Conservation (phyloP, 2,329 filamentous ascomycete genomes). For the Byssoonygena ceratinophila region DNA sequence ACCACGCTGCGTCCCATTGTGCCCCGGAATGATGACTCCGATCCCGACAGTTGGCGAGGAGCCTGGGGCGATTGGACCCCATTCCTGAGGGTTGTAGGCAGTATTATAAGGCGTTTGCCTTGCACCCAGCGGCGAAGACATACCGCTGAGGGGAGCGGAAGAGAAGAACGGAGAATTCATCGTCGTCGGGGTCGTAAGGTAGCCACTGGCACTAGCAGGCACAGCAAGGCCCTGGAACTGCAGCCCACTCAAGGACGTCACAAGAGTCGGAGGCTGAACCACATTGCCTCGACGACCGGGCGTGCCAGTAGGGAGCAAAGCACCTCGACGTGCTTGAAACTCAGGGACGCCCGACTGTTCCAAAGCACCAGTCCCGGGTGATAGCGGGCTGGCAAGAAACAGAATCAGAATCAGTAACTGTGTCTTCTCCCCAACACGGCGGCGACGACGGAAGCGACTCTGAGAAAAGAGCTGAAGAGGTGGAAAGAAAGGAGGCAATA, state of each 20-base stretch:
- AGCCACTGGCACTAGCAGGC: conserved; percentile 18
- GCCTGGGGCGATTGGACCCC: conserved; percentile 31
- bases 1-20: not conserved
- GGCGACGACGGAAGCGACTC: not conserved
- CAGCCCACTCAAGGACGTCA: conserved; percentile 31
- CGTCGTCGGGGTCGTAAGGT: conserved; percentile 21
- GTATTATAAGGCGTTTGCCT: conserved; percentile 34
- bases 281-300: conserved; percentile 36
- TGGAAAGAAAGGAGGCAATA: conserved; percentile 7
- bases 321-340: conserved; percentile 18
- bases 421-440: not conserved
- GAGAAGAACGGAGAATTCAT: conserved; percentile 30
- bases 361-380: conserved; percentile 9
- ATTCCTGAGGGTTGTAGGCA: conserved; percentile 42
- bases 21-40: conserved; percentile 6
- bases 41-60: conserved; percentile 13
- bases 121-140: conserved; percentile 34
- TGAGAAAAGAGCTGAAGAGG: conserved; percentile 1
- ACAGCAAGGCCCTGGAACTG: conserved; percentile 29
- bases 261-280: conserved; percentile 34
- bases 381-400: conserved; percentile 9
- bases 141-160: conserved; percentile 20
- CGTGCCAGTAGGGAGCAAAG: conserved; percentile 24
- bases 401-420: conserved; percentile 6
- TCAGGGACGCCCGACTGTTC: conserved; percentile 14